Evolutionary conservation across 352 stramenopile species (phyloP), one percentile per base, ranked within the genome.

Genomic region (Phytopythium delawarense): DNA sequence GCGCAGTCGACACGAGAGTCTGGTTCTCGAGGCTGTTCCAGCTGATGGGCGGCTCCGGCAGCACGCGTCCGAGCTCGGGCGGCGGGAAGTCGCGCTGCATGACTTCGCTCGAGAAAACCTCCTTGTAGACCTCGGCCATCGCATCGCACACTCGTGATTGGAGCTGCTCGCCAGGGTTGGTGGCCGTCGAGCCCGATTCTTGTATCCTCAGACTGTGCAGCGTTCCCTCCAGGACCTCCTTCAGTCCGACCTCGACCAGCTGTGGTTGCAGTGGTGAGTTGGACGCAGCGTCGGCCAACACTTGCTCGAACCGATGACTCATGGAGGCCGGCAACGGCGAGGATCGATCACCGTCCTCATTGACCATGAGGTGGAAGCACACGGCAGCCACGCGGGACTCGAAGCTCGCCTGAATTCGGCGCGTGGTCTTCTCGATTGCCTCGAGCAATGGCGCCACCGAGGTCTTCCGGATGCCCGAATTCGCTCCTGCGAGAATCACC

Each of bases 51-150:
- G 77, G 69, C 3, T 72, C 67, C 23, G 66, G 32, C 9, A 84
- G 45, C n/a, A 65, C 59, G 48, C 65, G 63, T 42, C 79, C 65
- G 16, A 92, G 62, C 56, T 92, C 83, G 28, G 81, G 76, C 6
- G 81, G 68, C 0, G 61, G 48, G 49, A 65, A 74, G 8, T 61
- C 57, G 21, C 72, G 50, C 34, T 71, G 57, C 70, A 80, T 70
- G 1, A 71, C 53, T 5, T 66, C 64, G 30, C 60, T 74, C 48
- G 72, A 66, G 20, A 74, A 67, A 53, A 78, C 63, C 20, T 80
- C 70, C 50, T 76, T 54, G 44, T 61, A 44, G 15, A 61, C 42
- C 40, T 51, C 13, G 7, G 25, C 18, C 21, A 42, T 42, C 18
- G 20, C 28, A 23, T 25, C 39, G 42, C 39, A 52, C 16, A 61